Evolutionary conservation across 805 yeast genomes (phyloP).

Genomic region (Crinitomyces ghanaensis): DNA sequence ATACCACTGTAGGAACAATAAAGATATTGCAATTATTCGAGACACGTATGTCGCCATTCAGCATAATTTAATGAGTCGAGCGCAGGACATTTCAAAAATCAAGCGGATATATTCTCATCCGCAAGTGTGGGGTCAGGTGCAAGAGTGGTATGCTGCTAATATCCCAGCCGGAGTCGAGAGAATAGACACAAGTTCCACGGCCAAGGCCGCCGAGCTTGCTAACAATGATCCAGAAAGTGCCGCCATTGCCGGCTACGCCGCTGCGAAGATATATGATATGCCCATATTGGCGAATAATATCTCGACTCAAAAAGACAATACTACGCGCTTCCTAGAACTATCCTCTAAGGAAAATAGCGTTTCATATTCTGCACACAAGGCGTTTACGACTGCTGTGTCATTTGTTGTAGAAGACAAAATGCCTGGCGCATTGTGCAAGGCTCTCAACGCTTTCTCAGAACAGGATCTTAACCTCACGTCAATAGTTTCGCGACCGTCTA

Average conservation of each 20-base stretch:
- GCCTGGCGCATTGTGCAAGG: slow-evolving; percentile 66
- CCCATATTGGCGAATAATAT: slow-evolving; percentile 45
- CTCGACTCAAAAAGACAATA: slow-evolving; percentile 65
- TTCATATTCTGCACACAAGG: slow-evolving; percentile 8
- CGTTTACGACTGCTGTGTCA: slow-evolving; percentile 43
- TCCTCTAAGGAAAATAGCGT: background rate
- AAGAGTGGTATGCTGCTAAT: slow-evolving; percentile 37
- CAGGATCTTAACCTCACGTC: slow-evolving; percentile 53
- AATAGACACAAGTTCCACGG: slow-evolving; percentile 68
- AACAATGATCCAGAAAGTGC: slow-evolving; percentile 35
- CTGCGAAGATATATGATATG: slow-evolving; percentile 48
- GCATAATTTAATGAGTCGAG: slow-evolving; percentile 47
- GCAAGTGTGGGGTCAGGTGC: slow-evolving; percentile 94
- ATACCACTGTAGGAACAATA: slow-evolving; percentile 6
- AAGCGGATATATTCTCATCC: slow-evolving; percentile 77
- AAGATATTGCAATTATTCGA: slow-evolving; percentile 37
- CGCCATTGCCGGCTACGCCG: slow-evolving; percentile 63
- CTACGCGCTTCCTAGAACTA: slow-evolving; percentile 74
- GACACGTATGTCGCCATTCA: slow-evolving; percentile 77
- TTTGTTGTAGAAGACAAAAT: slow-evolving; percentile 49
- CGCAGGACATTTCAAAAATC: slow-evolving; percentile 33
- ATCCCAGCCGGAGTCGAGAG: slow-evolving; percentile 29
- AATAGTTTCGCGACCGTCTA: slow-evolving; percentile 70
- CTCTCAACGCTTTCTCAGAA: slow-evolving; percentile 44
- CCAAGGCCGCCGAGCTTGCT: slow-evolving; percentile 69